These are phyloP conservation scores for Aspergillus chevalieri DNA, from an alignment of 2,329 filamentous ascomycete genomes.

Conservation along the genomic window DNA sequence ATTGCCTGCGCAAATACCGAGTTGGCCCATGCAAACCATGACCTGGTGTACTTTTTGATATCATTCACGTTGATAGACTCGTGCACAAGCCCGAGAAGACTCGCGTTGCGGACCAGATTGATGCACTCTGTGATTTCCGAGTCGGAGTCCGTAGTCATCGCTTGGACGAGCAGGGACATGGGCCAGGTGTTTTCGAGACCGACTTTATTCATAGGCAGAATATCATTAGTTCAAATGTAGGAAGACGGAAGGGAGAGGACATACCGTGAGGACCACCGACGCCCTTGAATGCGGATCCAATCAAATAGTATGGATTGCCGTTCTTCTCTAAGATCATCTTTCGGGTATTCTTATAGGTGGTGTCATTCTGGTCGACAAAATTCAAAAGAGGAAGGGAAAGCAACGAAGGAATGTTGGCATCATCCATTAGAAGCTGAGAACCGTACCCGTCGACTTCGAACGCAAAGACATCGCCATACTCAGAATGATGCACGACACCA, in stretches of 20 bases:
- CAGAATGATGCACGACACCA: constrained; percentile 54
- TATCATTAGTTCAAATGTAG: constrained; percentile 2
- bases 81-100: constrained; percentile 74
- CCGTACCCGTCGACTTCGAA: constrained; percentile 63
- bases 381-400: constrained; percentile 56
- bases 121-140: constrained; percentile 70
- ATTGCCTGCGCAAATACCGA: constrained; percentile 92
- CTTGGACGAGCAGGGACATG: constrained; percentile 88
- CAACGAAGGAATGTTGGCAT: constrained; percentile 59
- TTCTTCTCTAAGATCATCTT: constrained; percentile 68
- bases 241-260: constrained; percentile 12
- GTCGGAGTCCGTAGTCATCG: constrained; percentile 79
- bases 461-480: constrained; percentile 56
- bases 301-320: constrained; percentile 84
- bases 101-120: constrained; percentile 66
- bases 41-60: constrained; percentile 66
- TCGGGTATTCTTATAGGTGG: constrained; percentile 80
- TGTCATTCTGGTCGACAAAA: constrained; percentile 54
- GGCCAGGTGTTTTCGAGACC: constrained; percentile 92
- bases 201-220: constrained; percentile 59
- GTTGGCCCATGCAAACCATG: constrained; percentile 98
- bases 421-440: constrained; percentile 58
- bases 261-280: constrained; percentile 71
- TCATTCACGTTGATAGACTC: constrained; percentile 84
- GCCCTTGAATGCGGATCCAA: constrained; percentile 69